Evolutionary conservation across 345 rosid species (phyloP).

Genomic region (Garcia nutans): DNA sequence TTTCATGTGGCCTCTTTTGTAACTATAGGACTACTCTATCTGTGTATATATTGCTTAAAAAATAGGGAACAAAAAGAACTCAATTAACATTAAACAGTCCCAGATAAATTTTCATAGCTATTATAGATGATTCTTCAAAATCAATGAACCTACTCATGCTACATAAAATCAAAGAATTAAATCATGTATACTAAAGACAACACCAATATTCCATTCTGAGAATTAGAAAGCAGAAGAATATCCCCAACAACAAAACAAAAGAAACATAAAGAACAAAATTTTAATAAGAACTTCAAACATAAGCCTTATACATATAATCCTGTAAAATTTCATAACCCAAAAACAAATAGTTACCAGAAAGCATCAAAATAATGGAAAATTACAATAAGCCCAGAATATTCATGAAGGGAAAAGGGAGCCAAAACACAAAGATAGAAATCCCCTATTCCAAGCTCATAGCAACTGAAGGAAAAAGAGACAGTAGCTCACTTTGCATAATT

Average conservation of each 20-base stretch:
- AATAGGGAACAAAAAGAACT: too few relatives aligned
- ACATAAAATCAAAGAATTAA: background rate
- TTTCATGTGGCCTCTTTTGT: too few relatives aligned
- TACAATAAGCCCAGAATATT: background rate
- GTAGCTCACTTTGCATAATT: background rate
- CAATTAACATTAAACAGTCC: background rate
- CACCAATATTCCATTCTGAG: background rate
- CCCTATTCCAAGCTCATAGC: background rate
- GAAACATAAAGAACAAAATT: background rate
- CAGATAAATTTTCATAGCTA: background rate
- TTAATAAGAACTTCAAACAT: background rate
- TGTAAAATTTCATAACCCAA: background rate
- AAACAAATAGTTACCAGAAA: background rate
- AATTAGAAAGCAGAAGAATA: background rate
- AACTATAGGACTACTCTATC: too few relatives aligned
- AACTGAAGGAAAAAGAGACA: background rate
- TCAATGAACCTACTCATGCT: background rate
- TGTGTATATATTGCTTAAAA: background rate
- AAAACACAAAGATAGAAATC: background rate
- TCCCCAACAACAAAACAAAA: background rate
- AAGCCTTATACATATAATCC: background rate
- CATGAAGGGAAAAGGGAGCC: background rate
- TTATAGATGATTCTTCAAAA: background rate
- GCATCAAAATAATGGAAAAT: background rate
- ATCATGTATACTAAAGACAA: background rate